Evolutionary conservation across 208 protist species (phyloP).

Genomic region (Naegleria gruberi): DNA sequence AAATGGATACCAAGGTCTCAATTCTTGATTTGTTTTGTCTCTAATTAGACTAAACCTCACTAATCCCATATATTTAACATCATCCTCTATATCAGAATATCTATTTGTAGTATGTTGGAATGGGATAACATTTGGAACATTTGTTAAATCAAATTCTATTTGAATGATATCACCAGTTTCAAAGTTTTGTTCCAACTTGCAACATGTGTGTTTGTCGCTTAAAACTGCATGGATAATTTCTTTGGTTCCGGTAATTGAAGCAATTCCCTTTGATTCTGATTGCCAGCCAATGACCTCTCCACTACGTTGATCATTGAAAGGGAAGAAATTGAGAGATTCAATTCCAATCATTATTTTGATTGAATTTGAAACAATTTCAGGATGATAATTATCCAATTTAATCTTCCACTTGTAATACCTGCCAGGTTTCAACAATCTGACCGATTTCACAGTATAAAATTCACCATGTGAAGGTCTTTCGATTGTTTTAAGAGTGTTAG

Average conservation of each 20-base stretch:
- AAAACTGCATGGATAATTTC: neutral
- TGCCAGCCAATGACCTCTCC: neutral
- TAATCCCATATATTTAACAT: neutral
- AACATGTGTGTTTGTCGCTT: too few relatives aligned
- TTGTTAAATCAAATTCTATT: neutral
- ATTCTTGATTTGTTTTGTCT: neutral
- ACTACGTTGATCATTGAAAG: neutral
- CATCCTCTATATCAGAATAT: too few relatives aligned
- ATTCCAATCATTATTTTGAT: neutral
- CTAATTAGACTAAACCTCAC: too few relatives aligned
- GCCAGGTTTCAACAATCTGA: neutral
- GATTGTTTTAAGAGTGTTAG: neutral
- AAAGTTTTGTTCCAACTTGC: too few relatives aligned
- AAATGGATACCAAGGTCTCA: neutral
- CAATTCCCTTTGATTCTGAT: neutral
- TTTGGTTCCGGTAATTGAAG: neutral
- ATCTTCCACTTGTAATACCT: neutral
- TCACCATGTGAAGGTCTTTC: neutral
- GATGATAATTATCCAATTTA: neutral
- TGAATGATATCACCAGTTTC: neutral
- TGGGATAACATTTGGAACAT: neutral
- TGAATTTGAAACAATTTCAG: neutral
- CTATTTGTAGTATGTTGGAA: neutral
- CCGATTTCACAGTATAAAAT: neutral
- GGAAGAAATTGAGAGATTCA: neutral